Evolutionary conservation across 2,329 filamentous ascomycete genomes (phyloP).

Genomic region (Cordyceps javanica): DNA sequence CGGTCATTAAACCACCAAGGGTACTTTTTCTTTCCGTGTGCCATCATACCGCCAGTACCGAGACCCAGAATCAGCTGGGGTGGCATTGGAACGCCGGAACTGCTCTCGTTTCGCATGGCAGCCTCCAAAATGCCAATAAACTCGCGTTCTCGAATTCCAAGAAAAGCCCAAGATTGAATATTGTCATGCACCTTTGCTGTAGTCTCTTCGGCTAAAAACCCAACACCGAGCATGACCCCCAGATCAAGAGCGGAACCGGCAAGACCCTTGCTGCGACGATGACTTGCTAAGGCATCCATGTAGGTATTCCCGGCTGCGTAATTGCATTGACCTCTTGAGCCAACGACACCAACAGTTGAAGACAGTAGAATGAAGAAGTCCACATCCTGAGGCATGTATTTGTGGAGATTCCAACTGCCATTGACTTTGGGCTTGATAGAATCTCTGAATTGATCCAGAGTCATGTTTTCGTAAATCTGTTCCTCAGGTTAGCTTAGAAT

Average conservation of each 20-base stretch:
- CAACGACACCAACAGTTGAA: constrained; percentile 17
- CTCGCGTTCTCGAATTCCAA: neutral
- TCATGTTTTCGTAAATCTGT: neutral
- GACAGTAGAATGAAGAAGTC: constrained; percentile 18
- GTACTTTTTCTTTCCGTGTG: neutral
- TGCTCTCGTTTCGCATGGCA: neutral
- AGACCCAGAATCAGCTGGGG: neutral
- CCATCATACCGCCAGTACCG: neutral
- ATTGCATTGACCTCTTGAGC: constrained; percentile 16
- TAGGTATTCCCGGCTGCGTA: constrained; percentile 17
- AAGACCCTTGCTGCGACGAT: neutral
- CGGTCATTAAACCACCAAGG: neutral
- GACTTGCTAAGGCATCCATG: constrained; percentile 16
- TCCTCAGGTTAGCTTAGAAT: neutral
- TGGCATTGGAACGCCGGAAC: neutral
- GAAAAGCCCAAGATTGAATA: neutral
- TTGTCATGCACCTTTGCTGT: neutral
- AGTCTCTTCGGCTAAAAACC: neutral
- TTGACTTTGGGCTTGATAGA: constrained; percentile 12
- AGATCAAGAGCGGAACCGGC: constrained; percentile 29
- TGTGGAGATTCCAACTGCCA: constrained; percentile 15
- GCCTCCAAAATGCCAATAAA: neutral
- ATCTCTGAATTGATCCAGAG: too few relatives aligned
- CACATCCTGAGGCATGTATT: neutral
- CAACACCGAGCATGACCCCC: neutral